phyloP scores from a whole-genome alignment of 208 protist genomes.

The Tritrichomonas foetus region DNA sequence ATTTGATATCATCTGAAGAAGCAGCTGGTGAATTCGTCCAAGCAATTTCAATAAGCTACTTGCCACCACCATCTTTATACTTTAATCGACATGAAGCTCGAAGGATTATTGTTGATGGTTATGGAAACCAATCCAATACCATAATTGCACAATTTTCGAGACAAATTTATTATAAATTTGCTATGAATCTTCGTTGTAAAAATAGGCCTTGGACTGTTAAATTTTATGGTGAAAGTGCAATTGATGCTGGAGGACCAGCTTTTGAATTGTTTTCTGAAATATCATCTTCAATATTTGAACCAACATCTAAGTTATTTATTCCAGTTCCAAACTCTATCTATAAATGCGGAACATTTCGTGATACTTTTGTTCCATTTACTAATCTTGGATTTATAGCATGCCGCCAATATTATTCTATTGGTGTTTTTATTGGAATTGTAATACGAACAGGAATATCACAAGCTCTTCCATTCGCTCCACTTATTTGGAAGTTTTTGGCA shows the following conservation, averaged over 20 bases:
- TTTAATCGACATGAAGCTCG: not conserved
- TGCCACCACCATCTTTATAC: no score
- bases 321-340: not conserved
- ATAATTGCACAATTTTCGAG: not conserved
- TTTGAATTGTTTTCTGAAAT: not conserved
- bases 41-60: not conserved
- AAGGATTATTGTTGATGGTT: not conserved
- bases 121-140: not conserved
- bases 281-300: not conserved
- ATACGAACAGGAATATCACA: not conserved
- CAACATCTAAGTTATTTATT: not conserved
- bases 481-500: not conserved
- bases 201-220: not conserved
- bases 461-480: not conserved
- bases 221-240: not conserved
- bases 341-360: not conserved
- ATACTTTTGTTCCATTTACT: not conserved
- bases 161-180: not conserved
- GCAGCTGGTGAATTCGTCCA: not conserved
- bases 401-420: not conserved
- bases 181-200: not conserved
- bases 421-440: not conserved
- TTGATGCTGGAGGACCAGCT: not conserved
- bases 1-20: not conserved
- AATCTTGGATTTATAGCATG: not conserved